These are phyloP conservation scores for Colletotrichum gigasporum DNA, from an alignment of 2,329 filamentous ascomycete genomes.

Conservation along the genomic window DNA sequence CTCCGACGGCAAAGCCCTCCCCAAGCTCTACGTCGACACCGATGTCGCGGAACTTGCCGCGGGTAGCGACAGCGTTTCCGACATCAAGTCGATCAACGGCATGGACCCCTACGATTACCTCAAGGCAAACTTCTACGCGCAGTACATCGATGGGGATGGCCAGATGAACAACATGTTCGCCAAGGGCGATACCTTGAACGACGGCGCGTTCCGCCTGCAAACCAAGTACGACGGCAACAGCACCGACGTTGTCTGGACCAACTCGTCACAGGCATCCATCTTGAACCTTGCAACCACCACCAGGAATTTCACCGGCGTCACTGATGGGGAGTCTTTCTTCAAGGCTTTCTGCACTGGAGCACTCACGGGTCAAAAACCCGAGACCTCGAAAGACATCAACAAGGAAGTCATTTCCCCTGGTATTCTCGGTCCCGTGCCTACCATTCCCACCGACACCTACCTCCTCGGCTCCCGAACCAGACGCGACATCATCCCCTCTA, in stretches of 20 bases:
- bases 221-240: background rate
- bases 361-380: background rate
- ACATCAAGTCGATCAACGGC: conserved; percentile 2
- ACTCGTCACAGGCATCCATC: background rate
- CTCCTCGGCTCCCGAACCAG: background rate
- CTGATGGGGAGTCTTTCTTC: background rate
- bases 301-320: background rate
- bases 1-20: background rate
- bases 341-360: background rate
- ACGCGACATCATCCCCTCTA: background rate
- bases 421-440: background rate
- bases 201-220: background rate
- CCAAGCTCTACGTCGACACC: background rate
- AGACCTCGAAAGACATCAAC: background rate
- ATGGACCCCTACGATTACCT: conserved; percentile 1
- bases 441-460: background rate
- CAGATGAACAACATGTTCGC: background rate
- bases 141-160: background rate
- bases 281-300: background rate
- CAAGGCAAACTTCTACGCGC: background rate
- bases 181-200: background rate
- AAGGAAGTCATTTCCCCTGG: background rate
- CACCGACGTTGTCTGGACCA: background rate
- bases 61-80: background rate
- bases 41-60: background rate